Evolutionary conservation across 352 stramenopile genomes (phyloP).

Genomic region (Phytophthora agathidicida): DNA sequence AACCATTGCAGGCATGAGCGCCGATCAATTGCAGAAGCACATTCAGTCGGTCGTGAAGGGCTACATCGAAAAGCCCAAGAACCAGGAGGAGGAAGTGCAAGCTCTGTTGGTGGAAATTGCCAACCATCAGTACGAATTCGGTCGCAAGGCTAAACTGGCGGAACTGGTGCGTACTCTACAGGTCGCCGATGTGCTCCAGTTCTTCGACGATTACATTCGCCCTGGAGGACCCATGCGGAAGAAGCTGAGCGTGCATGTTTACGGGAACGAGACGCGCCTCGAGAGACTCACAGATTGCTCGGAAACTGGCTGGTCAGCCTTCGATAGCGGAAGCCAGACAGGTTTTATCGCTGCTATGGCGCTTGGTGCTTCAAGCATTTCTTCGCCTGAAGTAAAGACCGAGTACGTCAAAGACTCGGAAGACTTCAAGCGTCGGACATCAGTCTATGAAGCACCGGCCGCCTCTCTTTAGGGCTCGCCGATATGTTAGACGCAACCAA

Average conservation of each 20-base stretch:
- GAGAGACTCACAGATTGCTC: slow-evolving; percentile 24
- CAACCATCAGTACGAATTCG: slow-evolving; percentile 77
- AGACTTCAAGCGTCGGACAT: slow-evolving; percentile 33
- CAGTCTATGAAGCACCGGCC: slow-evolving; percentile 20
- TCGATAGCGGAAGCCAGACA: slow-evolving; percentile 9
- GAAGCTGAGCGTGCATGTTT: slow-evolving; percentile 67
- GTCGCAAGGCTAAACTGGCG: slow-evolving; percentile 47
- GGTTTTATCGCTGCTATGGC: slow-evolving; percentile 20
- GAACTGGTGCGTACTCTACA: slow-evolving; percentile 49
- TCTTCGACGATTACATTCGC: slow-evolving; percentile 70
- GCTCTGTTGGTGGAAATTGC: slow-evolving; percentile 68
- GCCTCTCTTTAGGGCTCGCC: slow-evolving; percentile 9
- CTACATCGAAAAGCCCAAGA: slow-evolving; percentile 78
- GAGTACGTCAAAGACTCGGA: slow-evolving; percentile 30
- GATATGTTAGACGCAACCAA: not conserved
- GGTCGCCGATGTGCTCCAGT: slow-evolving; percentile 58
- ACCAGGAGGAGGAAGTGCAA: slow-evolving; percentile 63
- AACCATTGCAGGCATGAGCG: slow-evolving; percentile 34
- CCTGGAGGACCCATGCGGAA: slow-evolving; percentile 29
- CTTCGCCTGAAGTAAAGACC: slow-evolving; percentile 3
- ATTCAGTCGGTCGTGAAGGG: slow-evolving; percentile 67
- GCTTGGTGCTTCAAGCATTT: not conserved
- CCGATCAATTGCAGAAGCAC: slow-evolving; percentile 51
- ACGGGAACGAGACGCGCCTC: slow-evolving; percentile 46
- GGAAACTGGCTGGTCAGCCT: slow-evolving; percentile 25